phyloP scores from a whole-genome alignment of 495 filamentous ascomycete genomes.

The Thermochaetoides thermophila region DNA sequence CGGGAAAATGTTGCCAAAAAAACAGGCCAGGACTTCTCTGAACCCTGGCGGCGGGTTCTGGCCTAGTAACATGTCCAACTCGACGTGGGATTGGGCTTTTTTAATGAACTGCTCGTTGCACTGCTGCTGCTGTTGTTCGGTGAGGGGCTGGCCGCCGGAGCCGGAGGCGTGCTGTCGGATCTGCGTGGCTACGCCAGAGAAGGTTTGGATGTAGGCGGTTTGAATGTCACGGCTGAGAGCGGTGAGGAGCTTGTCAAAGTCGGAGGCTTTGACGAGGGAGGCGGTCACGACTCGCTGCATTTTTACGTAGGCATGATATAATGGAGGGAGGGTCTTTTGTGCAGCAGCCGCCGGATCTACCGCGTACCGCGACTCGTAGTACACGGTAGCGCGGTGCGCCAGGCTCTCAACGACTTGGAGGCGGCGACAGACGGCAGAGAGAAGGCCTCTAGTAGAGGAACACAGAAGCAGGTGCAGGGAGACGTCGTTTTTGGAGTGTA shows the following conservation, averaged over 20 bases:
- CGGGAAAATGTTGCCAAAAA: conserved; percentile 29
- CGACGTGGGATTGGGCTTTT: conserved; percentile 21
- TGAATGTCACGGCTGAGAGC: conserved; percentile 30
- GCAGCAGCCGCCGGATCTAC: conserved; percentile 10
- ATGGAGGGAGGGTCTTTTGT: conserved; percentile 12
- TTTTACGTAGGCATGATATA: conserved; percentile 34
- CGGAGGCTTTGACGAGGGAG: conserved; percentile 28
- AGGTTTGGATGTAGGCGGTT: conserved; percentile 27
- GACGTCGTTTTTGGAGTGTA: conserved; percentile 33
- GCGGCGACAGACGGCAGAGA: conserved; percentile 51
- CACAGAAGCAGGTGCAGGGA: conserved; percentile 56
- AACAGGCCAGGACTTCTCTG: conserved; percentile 29
- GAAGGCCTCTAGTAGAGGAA: conserved; percentile 56
- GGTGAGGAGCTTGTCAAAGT: conserved; percentile 34
- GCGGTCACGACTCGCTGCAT: conserved; percentile 27
- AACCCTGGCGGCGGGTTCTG: conserved; percentile 31
- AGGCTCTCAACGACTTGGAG: conserved; percentile 34
- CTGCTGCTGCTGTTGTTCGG: conserved; percentile 16
- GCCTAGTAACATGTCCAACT: conserved; percentile 35
- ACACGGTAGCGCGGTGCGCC: conserved; percentile 20
- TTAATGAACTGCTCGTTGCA: conserved; percentile 24
- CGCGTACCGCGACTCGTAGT: conserved; percentile 21
- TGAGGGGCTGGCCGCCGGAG: too few relatives aligned
- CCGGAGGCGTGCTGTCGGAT: conserved; percentile 10
- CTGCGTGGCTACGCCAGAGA: conserved; percentile 19